phyloP scores from a whole-genome alignment of 805 yeast genomes.

The Nakazawaea sp. region DNA sequence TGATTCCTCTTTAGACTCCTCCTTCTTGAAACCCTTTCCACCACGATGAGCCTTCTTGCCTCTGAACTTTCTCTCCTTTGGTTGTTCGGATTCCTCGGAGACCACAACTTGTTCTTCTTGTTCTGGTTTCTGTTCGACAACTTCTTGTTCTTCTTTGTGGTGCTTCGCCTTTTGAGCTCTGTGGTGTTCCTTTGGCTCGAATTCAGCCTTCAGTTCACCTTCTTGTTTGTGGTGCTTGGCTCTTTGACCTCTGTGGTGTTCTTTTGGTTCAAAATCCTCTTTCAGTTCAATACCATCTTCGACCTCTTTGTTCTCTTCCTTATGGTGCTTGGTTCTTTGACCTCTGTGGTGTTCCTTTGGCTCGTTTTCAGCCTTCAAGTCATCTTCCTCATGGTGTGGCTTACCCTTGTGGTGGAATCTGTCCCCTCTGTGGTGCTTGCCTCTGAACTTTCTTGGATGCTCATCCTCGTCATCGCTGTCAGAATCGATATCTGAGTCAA shows the following conservation, averaged over 20 bases:
- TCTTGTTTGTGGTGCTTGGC: not conserved
- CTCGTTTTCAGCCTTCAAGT: not conserved
- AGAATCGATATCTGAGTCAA: not conserved
- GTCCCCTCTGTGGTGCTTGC: not conserved
- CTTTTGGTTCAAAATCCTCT: not conserved
- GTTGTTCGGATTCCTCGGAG: too few relatives aligned
- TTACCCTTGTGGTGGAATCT: conserved; percentile 1
- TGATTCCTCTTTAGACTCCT: not conserved
- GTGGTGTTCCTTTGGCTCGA: not conserved
- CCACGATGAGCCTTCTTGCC: not conserved
- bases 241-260: not conserved
- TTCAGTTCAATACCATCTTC: too few relatives aligned
- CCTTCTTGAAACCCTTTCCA: not conserved
- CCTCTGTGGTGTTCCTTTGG: conserved; percentile 2
- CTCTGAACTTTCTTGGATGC: not conserved
- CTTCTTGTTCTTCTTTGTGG: not conserved
- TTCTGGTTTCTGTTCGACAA: not conserved
- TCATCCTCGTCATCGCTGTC: not conserved
- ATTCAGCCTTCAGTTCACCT: not conserved
- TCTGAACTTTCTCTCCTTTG: too few relatives aligned
- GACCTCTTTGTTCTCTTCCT: not conserved
- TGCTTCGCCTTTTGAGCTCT: not conserved
- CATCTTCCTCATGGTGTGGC: not conserved
- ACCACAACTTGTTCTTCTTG: not conserved
- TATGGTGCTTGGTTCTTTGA: not conserved